Evolutionary conservation across 2,329 filamentous ascomycete genomes (phyloP), one percentile per base, ranked within the genome.

Genomic region (Purpureocillium takamizusanense): DNA sequence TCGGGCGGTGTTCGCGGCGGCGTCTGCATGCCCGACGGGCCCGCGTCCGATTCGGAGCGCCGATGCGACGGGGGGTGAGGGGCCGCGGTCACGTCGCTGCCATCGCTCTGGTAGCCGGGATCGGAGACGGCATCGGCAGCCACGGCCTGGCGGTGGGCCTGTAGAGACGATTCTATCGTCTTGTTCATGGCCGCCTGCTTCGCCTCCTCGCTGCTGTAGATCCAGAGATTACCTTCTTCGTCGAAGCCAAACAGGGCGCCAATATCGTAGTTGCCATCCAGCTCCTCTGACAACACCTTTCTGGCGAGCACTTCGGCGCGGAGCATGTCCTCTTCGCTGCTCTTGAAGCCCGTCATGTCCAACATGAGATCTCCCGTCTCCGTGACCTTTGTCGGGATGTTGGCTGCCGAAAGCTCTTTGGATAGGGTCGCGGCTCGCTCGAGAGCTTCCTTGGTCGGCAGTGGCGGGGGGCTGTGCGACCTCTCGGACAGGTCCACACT

Each of bases 221-320:
- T 97, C 90, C 92, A 97, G n/a, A 98, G 71, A 52, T 98, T 98
- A 7, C 92, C 92, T 42, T 92, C 80, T 54, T 94, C 88, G 55
- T 98, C 92, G 33, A 92, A 90, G 11, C 89, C 92, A 51, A 98
- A 95, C 23, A 98, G 71, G 2, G 90, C 83, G 6, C 92, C 92
- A 51, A 98, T 94, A 56, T 98, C 92, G 59, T 95, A 95, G 55
- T 90, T 88, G 16, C 89, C 92, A 52, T 95, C 86, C 12, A 97
- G 66, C 61, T 97, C 90, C 55, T 98, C 88, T 0, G 88, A 82
- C 11, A 98, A 73, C 36, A 98, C 87, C 57, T 90, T 92, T 16
- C 92, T 78, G 5, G 92, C 92, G 44, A 97, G 74, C n/a, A 94
- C 79, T 60, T 98, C 92, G 14, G 92, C 90, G 34, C 86, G 80